A percentile compares a stretch with the other conserved stretches of the same genome.
phyloP scores from a whole-genome alignment of 495 filamentous ascomycete species.

The Amphirosellinia nigrospora region DNA sequence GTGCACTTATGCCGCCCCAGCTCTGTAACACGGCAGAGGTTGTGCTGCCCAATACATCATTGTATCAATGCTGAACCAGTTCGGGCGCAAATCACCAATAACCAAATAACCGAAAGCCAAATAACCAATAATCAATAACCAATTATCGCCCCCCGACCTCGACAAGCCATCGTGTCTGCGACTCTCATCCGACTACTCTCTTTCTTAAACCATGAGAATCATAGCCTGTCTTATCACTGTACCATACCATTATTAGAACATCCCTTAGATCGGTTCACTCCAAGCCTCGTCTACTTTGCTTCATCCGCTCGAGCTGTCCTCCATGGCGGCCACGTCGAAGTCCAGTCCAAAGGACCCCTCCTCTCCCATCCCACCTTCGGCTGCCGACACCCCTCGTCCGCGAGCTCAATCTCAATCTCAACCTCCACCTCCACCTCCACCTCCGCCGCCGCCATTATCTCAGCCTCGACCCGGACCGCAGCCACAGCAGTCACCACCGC shows the following conservation, averaged over 20 bases:
- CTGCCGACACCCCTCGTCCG: constrained; percentile 21
- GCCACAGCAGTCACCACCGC: too few relatives aligned
- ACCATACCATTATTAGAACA: background rate
- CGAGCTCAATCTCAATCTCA: constrained; percentile 19
- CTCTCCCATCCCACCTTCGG: constrained; percentile 9
- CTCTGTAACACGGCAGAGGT: constrained; percentile 35
- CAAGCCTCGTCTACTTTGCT: background rate
- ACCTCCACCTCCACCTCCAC: background rate
- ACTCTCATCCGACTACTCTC: constrained; percentile 16
- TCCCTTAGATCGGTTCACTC: background rate
- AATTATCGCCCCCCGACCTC: background rate
- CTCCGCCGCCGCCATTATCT: background rate
- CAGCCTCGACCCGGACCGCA: constrained; percentile 22
- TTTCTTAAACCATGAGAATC: background rate
- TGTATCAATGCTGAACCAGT: constrained; percentile 20
- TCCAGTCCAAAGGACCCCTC: constrained; percentile 29
- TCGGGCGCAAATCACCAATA: constrained; percentile 14
- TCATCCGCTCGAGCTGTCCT: background rate
- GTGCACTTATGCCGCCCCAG: constrained; percentile 32
- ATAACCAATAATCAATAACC: constrained; percentile 6
- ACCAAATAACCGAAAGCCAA: too few relatives aligned
- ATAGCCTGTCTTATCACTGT: constrained; percentile 6
- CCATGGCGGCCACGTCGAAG: constrained; percentile 35
- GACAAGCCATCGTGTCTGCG: constrained; percentile 11
- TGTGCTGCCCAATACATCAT: constrained; percentile 33